Evolutionary conservation across 768 basidiomycete genomes (phyloP), one percentile per base, ranked within the genome.

Genomic region (Cubamyces sp.): DNA sequence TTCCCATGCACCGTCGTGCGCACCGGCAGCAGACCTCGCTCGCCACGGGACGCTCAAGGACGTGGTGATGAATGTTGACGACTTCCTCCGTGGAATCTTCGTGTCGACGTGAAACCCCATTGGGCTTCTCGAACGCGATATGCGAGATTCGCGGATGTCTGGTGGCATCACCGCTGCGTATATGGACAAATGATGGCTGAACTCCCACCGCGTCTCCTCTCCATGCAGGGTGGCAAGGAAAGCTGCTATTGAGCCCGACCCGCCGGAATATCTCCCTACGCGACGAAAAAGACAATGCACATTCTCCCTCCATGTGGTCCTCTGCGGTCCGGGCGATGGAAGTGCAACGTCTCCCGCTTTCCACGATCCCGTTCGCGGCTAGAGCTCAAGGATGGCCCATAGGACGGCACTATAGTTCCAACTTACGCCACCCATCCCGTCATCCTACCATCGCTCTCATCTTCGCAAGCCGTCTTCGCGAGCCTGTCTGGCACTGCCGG

Each of bases 81-180:
- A 34, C 34, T 49, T 55, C 52, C 48, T 14, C 40, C 46, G 25
- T 28, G 47, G 60, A 61, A 61, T 34, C n/a, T 14, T 11, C n/a
- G 28, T 34, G 53, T 54, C 46, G 39, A 48, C 40, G 14, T 26
- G 42, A 56, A 39, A 51, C 48, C 50, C 49, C 37, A 52, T 26
- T 28, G 3, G 16, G 15, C 11, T 19, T 34, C 55, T 16, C 49
- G 30, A 34, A 41, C 43, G 14, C 41, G n/a, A 42, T 23, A 23
- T 57, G 55, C 61, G 61, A 62, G 21, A 57, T 46, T 57, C 61
- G 45, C 61, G 55, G 42, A 51, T 62, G 40, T 41, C 42, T 53
- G 55, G 55, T 41, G 18, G 34, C 23, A 21, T 34, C 55, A 19
- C 18, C 49, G 16, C 49, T 39, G 50, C 61, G 40, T 23, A 52